These are phyloP conservation scores for Phytophthora cajani DNA, from an alignment of 352 stramenopile genomes.

Conservation along the genomic window DNA sequence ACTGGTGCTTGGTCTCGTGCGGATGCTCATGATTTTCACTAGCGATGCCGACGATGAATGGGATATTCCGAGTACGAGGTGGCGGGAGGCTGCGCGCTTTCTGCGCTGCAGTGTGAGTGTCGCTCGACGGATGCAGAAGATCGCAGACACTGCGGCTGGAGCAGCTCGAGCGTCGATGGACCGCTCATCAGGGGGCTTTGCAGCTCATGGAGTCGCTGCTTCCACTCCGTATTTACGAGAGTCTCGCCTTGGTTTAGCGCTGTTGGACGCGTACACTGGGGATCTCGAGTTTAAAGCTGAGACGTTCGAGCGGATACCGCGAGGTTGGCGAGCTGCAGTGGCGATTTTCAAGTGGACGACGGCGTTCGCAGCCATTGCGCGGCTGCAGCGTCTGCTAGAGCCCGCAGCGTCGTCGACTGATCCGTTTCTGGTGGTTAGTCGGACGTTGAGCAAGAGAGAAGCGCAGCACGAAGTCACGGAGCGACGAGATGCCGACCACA, in stretches of 20 bases:
- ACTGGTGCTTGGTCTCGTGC: conserved; percentile 74
- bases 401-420: conserved; percentile 3
- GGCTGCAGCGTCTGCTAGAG: conserved; percentile 57
- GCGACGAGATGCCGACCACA: conserved; percentile 40
- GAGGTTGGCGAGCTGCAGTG: conserved; percentile 57
- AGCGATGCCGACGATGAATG: conserved; percentile 59
- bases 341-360: conserved; percentile 68
- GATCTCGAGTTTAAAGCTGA: conserved; percentile 58
- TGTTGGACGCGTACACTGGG: conserved; percentile 53
- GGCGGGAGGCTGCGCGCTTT: conserved; percentile 68
- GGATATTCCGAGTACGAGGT: conserved; percentile 61
- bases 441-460: conserved; percentile 48
- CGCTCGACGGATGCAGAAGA: conserved; percentile 60
- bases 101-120: conserved; percentile 55
- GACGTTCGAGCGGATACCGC: conserved; percentile 55
- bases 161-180: conserved; percentile 26
- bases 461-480: conserved; percentile 51
- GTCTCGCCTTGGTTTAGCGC: conserved; percentile 41
- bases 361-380: conserved; percentile 47
- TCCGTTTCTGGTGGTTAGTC: conserved; percentile 45
- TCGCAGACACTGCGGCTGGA: conserved; percentile 47
- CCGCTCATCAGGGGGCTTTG: conserved; percentile 12
- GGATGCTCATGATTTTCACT: conserved; percentile 74
- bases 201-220: conserved; percentile 24
- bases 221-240: conserved; percentile 44